These are phyloP conservation scores for Sisymbrium altissimum DNA, from an alignment of 345 rosid species.

Conservation along the genomic window DNA sequence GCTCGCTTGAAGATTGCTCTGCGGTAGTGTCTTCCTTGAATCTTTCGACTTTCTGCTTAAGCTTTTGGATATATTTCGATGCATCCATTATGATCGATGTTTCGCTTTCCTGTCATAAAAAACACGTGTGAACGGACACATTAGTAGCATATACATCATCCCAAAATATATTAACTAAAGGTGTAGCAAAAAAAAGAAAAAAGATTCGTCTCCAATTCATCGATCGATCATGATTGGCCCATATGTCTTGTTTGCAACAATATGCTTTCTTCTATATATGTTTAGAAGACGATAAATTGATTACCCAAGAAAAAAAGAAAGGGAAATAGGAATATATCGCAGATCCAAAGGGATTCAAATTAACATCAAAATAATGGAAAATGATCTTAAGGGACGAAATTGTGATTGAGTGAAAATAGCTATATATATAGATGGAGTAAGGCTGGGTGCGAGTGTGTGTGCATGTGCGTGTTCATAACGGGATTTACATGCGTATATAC, in stretches of 20 bases:
- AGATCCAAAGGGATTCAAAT: constrained; percentile 1
- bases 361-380: neutral
- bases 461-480: constrained; percentile 1
- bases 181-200: neutral
- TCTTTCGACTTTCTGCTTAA: constrained; percentile 68
- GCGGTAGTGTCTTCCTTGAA: constrained; percentile 52
- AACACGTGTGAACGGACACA: neutral
- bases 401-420: neutral
- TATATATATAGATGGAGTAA: neutral
- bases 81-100: constrained; percentile 79
- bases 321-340: neutral
- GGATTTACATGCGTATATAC: neutral
- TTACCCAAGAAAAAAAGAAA: neutral
- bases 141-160: constrained; percentile 11
- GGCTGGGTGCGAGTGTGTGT: neutral
- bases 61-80: constrained; percentile 75
- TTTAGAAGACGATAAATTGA: neutral
- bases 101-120: constrained; percentile 51
- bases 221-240: constrained; percentile 4
- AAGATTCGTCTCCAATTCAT: neutral
- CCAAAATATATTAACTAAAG: neutral
- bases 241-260: neutral
- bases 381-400: neutral
- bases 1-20: constrained; percentile 30
- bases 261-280: neutral